Base-by-base conservation (phyloP, 495 filamentous ascomycete species). In the Chaetomium cochliodes region DNA sequence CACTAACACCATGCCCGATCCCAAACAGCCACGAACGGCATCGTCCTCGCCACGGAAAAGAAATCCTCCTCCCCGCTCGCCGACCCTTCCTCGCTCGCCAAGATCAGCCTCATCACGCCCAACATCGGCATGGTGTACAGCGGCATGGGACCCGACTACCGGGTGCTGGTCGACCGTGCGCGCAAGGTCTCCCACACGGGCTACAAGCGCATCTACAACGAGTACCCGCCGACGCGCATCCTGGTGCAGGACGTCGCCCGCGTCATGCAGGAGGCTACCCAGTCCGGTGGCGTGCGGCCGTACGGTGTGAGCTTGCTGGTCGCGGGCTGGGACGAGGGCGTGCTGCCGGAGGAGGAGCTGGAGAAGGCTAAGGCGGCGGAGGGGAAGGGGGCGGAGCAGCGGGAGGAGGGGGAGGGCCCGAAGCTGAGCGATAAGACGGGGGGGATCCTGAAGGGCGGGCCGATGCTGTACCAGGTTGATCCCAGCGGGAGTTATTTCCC, bases 121-220 rank as follows among this genome's bases (percentile, higher is more conserved):
- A 92, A 99, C 84, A 97, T 98, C 80, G 96, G 96, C 76, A 98
- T 97, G 96, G 96, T 99, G 72, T 99, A 99, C 81, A 90, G 90
- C 25, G 94, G 94, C 75, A 99, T 98, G 94, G 92, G 96, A 20
- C 94, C 94, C 58, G 96, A 99, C 79, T 99, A 98, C 81, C 88
- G 94, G 70, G 91, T 98, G 51, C 86, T 99, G 52, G 96, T 97
- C 64, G 94, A 99, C 82, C 92, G 91, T 76, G 96, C 94, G 65
- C 92, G 94, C 68, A 98, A 97, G 79, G 94, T 97, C 63, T 94
- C 92, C n/a, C 96, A 99, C 81, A 96, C 96, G 53, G 89, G 89
- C 77, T 99, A 98, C 87, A 99, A 99, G 85, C 92, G 94, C 76
- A 90, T 99, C 78, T 99, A 99, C 83, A 99, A 99, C 79, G 94